Conservation (phyloP, 768 basidiomycete genomes). For the Xanthoconium stramineum region DNA sequence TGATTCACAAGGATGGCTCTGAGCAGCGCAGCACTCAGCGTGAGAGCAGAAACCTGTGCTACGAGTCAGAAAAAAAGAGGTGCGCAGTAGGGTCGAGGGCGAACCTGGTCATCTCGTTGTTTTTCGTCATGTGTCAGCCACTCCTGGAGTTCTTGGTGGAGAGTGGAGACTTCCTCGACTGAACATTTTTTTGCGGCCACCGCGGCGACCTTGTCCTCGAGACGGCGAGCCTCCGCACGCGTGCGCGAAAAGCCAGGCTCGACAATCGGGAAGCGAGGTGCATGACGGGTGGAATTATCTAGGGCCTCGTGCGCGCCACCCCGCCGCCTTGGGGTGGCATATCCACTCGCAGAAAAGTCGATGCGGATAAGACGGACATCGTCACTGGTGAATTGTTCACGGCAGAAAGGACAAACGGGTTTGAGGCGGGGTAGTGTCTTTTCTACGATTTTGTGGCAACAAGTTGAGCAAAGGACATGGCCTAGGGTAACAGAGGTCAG, state of each 20-base stretch:
- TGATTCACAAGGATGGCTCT: slow-evolving; percentile 84
- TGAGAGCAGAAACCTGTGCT: slow-evolving; percentile 59
- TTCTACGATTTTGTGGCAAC: slow-evolving; percentile 78
- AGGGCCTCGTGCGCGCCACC: slow-evolving; percentile 46
- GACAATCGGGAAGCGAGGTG: slow-evolving; percentile 46
- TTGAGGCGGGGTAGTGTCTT: slow-evolving; percentile 67
- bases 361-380: slow-evolving; percentile 74
- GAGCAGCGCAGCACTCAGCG: slow-evolving; percentile 73
- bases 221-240: slow-evolving; percentile 56
- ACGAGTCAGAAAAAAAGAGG: slow-evolving; percentile 4
- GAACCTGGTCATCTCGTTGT: slow-evolving; percentile 58
- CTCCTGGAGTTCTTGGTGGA: slow-evolving; percentile 76
- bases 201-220: slow-evolving; percentile 76
- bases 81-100: slow-evolving; percentile 24
- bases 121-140: slow-evolving; percentile 66
- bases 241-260: slow-evolving; percentile 40
- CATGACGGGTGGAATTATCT: slow-evolving; percentile 39
- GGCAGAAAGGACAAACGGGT: slow-evolving; percentile 85
- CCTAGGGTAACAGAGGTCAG: slow-evolving; percentile 41
- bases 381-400: slow-evolving; percentile 67
- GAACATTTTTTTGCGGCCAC: slow-evolving; percentile 85
- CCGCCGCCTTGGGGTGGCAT: slow-evolving; percentile 62
- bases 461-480: slow-evolving; percentile 74
- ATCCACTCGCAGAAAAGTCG: slow-evolving; percentile 68
- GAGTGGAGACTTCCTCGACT: slow-evolving; percentile 75